Evolutionary conservation across 768 basidiomycete species (phyloP).

Genomic region (Podaxis sp.): DNA sequence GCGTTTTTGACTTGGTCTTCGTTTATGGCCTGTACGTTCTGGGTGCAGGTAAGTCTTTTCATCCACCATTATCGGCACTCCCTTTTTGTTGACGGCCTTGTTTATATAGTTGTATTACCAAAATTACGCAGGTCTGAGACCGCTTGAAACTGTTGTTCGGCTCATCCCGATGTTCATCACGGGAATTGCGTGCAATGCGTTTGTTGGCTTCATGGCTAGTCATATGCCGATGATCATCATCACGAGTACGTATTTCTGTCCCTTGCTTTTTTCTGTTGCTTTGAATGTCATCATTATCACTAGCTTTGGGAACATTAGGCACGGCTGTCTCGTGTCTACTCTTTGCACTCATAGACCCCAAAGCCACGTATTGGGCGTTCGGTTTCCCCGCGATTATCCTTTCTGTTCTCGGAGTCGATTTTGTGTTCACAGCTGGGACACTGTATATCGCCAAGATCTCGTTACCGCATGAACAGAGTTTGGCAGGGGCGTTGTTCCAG

Average conservation of each 20-base stretch:
- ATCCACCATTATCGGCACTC: background rate
- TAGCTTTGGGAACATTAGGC: slow-evolving; percentile 49
- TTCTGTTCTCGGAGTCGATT: slow-evolving; percentile 75
- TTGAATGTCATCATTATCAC: background rate
- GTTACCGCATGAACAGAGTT: slow-evolving; percentile 68
- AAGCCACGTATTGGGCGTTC: slow-evolving; percentile 68
- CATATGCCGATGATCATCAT: slow-evolving; percentile 57
- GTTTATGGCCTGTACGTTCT: slow-evolving; percentile 54
- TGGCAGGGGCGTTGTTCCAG: slow-evolving; percentile 76
- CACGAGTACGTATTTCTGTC: slow-evolving; percentile 41
- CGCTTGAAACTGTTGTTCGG: slow-evolving; percentile 63
- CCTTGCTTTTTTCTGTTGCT: background rate
- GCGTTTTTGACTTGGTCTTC: slow-evolving; percentile 64
- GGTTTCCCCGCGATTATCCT: slow-evolving; percentile 69
- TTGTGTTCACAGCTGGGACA: slow-evolving; percentile 72
- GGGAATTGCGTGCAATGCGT: slow-evolving; percentile 61
- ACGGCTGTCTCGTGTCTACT: slow-evolving; percentile 61
- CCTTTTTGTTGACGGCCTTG: background rate
- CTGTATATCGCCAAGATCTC: slow-evolving; percentile 73
- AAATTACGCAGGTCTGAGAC: slow-evolving; percentile 51
- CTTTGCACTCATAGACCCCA: slow-evolving; percentile 65
- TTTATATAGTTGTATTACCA: slow-evolving; percentile 66
- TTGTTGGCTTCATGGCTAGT: slow-evolving; percentile 61
- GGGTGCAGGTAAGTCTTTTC: slow-evolving; percentile 24
- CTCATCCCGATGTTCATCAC: slow-evolving; percentile 71